Base-by-base conservation (phyloP, 176 grass and related monocot genomes). In the Poa annua region DNA sequence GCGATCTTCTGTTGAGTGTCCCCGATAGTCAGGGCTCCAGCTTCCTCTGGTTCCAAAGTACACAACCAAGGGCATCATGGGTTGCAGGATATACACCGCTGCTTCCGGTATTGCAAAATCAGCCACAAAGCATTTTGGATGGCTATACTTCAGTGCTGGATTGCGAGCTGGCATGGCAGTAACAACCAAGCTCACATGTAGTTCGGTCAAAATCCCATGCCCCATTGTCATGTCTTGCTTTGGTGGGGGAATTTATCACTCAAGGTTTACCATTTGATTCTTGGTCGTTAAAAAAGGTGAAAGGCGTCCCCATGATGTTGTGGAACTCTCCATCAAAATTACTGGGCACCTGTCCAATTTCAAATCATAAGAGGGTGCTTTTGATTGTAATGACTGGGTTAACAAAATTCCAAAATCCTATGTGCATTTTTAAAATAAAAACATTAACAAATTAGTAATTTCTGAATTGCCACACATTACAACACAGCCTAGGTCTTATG, bases 301-400 rank as follows among this genome's bases (percentile, higher is more conserved):
- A 90, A 64, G 47, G 73, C 56, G 88, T 85, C 76, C 80, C 79
- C 5, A 86, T 89, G 42, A 81, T 32, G 45, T 92, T 86, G 10
- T 88, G 90, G 71, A 90, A 80, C 25, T 90, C 93, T 71, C 89
- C 88, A 20, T 92, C 75, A 80, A 86, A 95, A 77, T 72, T 76
- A 84, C 74, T 81, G 44, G 88, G 81, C 26, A 92, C 83, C 93
- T 95, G 88, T 72, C 50, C 38, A 84, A 74, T 67, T 53, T 59
- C n/a, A 14, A 73, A 62, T 42, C 6, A 29, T 71, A 72, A 77
- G 36, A 84, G 42, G 29, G 71, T 70, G 15, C 41, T 14, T 48
- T 48, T 48, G 3, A 48, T 48, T 10, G 12, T 14, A 48, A 48
- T 48, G 12, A 48, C 45, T 14, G 45, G 45, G 0, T 48, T 48